phyloP scores from a whole-genome alignment of 1,284 basidiomycete species.

The Ustilago bromivora region DNA sequence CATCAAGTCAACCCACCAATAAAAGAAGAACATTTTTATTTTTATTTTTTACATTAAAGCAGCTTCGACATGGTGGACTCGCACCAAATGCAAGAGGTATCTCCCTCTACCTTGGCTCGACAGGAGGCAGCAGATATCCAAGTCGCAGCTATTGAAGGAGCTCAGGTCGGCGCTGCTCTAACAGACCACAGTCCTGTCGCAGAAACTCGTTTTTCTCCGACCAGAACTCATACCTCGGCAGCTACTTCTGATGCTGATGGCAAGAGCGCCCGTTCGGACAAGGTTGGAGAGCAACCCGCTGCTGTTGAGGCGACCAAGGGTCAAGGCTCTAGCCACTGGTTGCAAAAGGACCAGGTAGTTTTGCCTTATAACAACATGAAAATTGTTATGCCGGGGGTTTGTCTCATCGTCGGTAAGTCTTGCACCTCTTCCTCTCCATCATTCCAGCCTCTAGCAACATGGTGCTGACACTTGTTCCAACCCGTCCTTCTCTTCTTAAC shows the following conservation, averaged over 20 bases:
- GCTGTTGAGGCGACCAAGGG: not conserved
- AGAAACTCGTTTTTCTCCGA: not conserved
- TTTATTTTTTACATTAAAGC: not conserved
- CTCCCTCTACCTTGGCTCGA: not conserved
- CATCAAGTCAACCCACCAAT: no score
- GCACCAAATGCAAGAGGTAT: not conserved
- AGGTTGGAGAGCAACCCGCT: not conserved
- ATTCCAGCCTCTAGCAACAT: constrained; percentile 64
- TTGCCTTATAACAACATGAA: constrained; percentile 62
- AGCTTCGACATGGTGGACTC: not conserved
- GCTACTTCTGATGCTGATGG: not conserved
- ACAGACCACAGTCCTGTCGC: not conserved
- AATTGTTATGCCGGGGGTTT: constrained; percentile 59
- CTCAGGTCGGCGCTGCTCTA: not conserved
- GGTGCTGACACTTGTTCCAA: not conserved
- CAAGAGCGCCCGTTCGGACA: not conserved
- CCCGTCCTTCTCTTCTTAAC: not conserved
- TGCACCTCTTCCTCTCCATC: not conserved
- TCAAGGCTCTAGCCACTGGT: constrained; percentile 43
- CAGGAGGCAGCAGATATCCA: not conserved
- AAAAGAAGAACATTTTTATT: no score
- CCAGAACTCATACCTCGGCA: not conserved
- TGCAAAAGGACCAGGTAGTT: constrained; percentile 45
- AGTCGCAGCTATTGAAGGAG: not conserved
- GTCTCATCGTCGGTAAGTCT: constrained; percentile 33